phyloP scores from a whole-genome alignment of 148 eudicot genomes.

The Amaranthus cruentus region DNA sequence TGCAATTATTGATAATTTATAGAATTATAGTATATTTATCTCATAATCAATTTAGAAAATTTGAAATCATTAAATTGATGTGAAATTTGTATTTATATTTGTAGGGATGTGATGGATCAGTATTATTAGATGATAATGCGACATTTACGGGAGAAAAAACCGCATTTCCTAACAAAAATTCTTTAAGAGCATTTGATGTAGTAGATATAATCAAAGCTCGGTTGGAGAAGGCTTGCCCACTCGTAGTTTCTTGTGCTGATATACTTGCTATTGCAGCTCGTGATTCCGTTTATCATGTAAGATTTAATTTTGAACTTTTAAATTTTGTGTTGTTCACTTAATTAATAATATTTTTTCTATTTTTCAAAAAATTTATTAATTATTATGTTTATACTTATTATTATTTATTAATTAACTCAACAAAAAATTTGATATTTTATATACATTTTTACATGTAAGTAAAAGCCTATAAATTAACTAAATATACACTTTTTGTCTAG shows the following conservation, averaged over 20 bases:
- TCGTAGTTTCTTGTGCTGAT: slow-evolving; percentile 56
- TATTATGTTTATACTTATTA: too few species aligned
- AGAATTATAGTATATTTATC: too few species aligned
- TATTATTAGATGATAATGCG: slow-evolving; percentile 37
- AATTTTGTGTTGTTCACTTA: too few species aligned
- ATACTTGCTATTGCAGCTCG: slow-evolving; percentile 50
- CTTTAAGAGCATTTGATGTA: slow-evolving; percentile 51
- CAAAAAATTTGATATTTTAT: too few species aligned
- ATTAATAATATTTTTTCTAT: too few species aligned
- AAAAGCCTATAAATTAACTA: too few species aligned
- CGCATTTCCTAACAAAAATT: slow-evolving; percentile 36
- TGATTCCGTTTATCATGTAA: slow-evolving; percentile 37
- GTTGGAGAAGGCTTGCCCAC: slow-evolving; percentile 41
- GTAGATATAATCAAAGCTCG: slow-evolving; percentile 38
- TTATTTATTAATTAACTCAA: too few species aligned
- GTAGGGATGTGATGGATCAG: slow-evolving; percentile 58
- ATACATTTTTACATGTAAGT: too few species aligned
- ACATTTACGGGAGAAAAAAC: slow-evolving; percentile 43
- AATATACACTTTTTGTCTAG: too few species aligned
- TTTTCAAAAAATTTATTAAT: too few species aligned
- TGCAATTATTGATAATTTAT: too few species aligned
- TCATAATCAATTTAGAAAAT: not conserved
- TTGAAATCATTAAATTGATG: not conserved
- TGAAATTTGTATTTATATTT: not conserved
- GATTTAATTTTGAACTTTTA: not conserved